Percentiles rank a stretch among this genome's conserved stretches.
These are phyloP conservation scores for Arthrocladium fulminans DNA, from an alignment of 2,329 filamentous ascomycete species.

Conservation along the genomic window DNA sequence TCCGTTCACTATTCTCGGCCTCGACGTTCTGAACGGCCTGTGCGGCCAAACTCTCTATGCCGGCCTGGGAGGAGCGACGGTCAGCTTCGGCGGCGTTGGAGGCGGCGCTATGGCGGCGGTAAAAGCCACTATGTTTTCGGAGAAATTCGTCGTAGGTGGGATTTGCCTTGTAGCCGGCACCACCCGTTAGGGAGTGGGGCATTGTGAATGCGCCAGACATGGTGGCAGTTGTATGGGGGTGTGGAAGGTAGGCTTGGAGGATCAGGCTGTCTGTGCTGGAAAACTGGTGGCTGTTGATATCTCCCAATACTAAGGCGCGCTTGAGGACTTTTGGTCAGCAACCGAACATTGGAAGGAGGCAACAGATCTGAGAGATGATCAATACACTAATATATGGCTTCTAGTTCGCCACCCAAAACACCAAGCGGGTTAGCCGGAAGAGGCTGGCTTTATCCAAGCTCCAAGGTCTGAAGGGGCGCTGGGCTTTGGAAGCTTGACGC, in stretches of 20 bases:
- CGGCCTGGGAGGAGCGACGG: constrained; percentile 18
- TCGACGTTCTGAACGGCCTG: constrained; percentile 18
- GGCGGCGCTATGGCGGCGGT: constrained; percentile 22
- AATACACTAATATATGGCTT: neutral
- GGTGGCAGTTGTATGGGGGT: neutral
- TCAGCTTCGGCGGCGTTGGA: constrained; percentile 19
- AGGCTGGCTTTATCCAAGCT: too few relatives aligned
- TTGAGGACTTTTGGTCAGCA: too few relatives aligned
- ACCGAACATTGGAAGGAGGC: too few relatives aligned
- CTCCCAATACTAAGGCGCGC: too few relatives aligned
- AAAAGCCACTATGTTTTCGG: constrained; percentile 20
- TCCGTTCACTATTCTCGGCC: constrained; percentile 13
- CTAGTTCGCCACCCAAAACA: too few relatives aligned
- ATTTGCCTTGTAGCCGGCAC: constrained; percentile 23
- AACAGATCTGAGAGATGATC: neutral
- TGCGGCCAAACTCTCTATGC: constrained; percentile 14
- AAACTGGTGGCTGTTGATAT: too few relatives aligned
- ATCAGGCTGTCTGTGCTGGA: too few relatives aligned
- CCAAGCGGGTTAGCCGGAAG: too few relatives aligned
- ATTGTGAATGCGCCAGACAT: constrained; percentile 23
- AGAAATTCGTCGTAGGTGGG: constrained; percentile 21
- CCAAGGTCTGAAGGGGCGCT: too few relatives aligned
- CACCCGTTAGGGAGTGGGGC: constrained; percentile 21
- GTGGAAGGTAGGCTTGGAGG: neutral
- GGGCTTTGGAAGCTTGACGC: neutral